Evolutionary conservation across 1,139 yeast genomes (phyloP), one percentile per base, ranked within the genome.

Genomic region (Yamadazyma mexicana): DNA sequence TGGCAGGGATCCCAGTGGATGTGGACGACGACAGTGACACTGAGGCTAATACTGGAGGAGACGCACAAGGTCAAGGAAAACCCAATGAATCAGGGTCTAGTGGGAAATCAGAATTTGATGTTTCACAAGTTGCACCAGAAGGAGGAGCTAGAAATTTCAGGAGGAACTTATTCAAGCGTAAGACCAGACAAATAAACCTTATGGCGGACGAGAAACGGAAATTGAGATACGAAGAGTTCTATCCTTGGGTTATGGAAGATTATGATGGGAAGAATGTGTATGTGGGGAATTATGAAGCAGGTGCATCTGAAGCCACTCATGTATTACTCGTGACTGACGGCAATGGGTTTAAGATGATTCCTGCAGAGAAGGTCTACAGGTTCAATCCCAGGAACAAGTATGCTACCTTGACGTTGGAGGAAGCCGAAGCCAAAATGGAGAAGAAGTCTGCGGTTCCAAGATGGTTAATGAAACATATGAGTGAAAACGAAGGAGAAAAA

Each of bases 211-310:
- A 77, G 9, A 91, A 88, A 46, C 76, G 94, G 46, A 84, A 80
- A 56, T 66, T 92, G 48, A 74, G 98, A 54, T 92, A 91, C 58
- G 98, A 92, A 62, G 98, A 92, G 63, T 88, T 84, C 58, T 91
- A 87, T 53, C 98, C 98, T 0, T 92, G 98, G 98, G 95, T 94
- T 15, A 71, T 94, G 73, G 97, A 91, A 64, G 98, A 94, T 64
- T 91, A 87, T 60, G 96, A 88, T 52, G 96, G 96, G 40, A 76
- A 80, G 46, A 91, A 92, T 59, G 94, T 95, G 0, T 92, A 87
- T 84, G 97, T 91, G 17, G 97, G 98, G 26, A 86, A 85, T 52
- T 91, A 87, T 63, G 98, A 92, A 65, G 98, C 98, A 1, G 95
- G 94, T 9, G 86, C 86, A 47, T 79, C 91, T 8, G 96, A 88